phyloP scores from a whole-genome alignment of 2,329 filamentous ascomycete genomes.

The Xylaria sp. region DNA sequence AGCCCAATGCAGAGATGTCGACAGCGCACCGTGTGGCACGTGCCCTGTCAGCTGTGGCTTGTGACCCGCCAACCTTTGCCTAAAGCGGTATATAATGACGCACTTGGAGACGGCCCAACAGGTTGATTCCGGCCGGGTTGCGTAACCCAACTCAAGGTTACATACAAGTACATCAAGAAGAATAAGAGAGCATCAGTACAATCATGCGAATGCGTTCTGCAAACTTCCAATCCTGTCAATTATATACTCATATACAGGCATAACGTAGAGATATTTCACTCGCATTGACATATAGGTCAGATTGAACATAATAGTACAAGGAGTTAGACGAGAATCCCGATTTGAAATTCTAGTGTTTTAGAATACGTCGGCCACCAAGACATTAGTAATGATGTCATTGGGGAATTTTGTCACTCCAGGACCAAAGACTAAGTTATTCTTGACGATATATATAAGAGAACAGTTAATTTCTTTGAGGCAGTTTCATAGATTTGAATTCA shows the following conservation, averaged over 20 bases:
- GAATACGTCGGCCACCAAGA: neutral
- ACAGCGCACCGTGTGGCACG: slow-evolving; percentile 21
- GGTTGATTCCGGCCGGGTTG: neutral
- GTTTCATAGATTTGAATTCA: neutral
- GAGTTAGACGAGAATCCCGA: neutral
- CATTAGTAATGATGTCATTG: neutral
- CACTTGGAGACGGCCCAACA: slow-evolving; percentile 31
- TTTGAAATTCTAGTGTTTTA: neutral
- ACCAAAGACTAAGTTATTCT: too few species aligned
- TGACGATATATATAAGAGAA: too few species aligned
- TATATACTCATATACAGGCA: neutral
- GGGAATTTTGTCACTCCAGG: too few species aligned
- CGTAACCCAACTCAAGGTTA: neutral
- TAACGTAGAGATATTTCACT: neutral
- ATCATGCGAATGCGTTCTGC: neutral
- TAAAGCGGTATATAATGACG: slow-evolving; percentile 33
- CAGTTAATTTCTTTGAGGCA: neutral
- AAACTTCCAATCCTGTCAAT: neutral
- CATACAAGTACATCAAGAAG: neutral
- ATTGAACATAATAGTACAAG: neutral
- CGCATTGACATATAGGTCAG: neutral
- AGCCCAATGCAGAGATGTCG: neutral
- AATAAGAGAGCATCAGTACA: neutral
- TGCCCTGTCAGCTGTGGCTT: slow-evolving; percentile 31
- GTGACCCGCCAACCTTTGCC: slow-evolving; percentile 28